Evolutionary conservation across 2,329 filamentous ascomycete species (phyloP).

Genomic region (Cladophialophora carrionii): DNA sequence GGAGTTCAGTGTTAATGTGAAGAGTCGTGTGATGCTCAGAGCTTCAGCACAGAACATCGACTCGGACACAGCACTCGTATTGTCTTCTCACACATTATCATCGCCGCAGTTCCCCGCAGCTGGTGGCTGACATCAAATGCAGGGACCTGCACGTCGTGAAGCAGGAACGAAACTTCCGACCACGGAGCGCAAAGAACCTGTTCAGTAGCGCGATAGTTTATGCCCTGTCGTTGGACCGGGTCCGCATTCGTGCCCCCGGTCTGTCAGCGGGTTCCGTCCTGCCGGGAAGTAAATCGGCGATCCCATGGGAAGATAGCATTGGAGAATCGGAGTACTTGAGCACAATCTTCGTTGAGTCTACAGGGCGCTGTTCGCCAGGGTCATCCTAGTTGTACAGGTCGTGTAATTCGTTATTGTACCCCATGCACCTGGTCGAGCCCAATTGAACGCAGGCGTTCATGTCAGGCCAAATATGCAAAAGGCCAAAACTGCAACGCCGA

Average conservation of each 20-base stretch:
- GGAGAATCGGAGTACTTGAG: not conserved
- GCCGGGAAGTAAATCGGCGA: not conserved
- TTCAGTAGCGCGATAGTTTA: slow-evolving; percentile 8
- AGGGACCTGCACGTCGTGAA: not conserved
- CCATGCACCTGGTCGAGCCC: not conserved
- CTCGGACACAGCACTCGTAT: not conserved
- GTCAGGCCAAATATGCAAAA: slow-evolving; percentile 7
- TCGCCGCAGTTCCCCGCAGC: not conserved
- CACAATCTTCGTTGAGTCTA: not conserved
- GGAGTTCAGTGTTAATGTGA: not conserved
- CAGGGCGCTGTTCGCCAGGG: not conserved
- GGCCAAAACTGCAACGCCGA: slow-evolving; percentile 9
- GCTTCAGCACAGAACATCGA: not conserved
- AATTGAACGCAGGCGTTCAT: not conserved
- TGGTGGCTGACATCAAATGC: not conserved
- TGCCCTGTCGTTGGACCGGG: not conserved
- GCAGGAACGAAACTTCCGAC: not conserved
- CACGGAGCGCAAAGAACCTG: slow-evolving; percentile 10
- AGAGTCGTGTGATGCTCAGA: not conserved
- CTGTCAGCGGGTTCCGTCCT: not conserved
- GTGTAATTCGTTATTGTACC: not conserved
- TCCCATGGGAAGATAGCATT: not conserved
- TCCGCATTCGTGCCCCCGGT: not conserved
- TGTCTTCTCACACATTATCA: not conserved
- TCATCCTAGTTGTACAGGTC: slow-evolving; percentile 3